Evolutionary conservation across 805 yeast genomes (phyloP), one percentile per base, ranked within the genome.

Genomic region (Saccharomycopsis fermentans): DNA sequence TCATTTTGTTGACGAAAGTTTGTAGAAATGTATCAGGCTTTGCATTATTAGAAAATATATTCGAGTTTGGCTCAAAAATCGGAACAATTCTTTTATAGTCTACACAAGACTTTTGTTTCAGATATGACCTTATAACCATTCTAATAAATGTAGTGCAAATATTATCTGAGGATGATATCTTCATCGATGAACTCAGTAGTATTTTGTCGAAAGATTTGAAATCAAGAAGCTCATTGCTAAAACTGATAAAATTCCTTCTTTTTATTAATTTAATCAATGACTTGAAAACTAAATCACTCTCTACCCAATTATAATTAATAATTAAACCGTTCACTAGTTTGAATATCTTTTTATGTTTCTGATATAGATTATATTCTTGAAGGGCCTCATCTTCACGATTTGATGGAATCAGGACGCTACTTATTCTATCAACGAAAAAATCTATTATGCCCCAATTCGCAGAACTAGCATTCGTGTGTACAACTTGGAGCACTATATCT

Each of bases 31-130:
- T 48, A 34, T 61, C 62, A 24, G 61, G 61, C 37, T 58, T 55
- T 11, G 39, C 37, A 16, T 58, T 57, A 37, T 55, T 59, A 17
- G 55, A 53, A 35, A 55, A 58, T 11, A 58, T 27, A 39, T 54
- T 58, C 8, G 61, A 24, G 24, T 58, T 58, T 16, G 63, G 61
- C 40, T 61, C 63, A 56, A 61, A 58, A 43, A 61, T 58, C 32
- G 54, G 61, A 27, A 54, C 63, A 21, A 61, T 51, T 36, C 58
- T 37, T 3, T 55, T 24, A 37, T 24, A 52, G 2, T 24, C 17
- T 11, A 43, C 50, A 8, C 14, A 4, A 8, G 27, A 21, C 17
- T 52, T 52, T n/a, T 17, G 27, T 24, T 37, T 58, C 5, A 43
- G 14, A 19, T 40, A 14, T 6, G 56, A 55, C 4, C 17, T 9